phyloP scores from a whole-genome alignment of 805 yeast genomes.

The Wickerhamiella sorbophila region DNA sequence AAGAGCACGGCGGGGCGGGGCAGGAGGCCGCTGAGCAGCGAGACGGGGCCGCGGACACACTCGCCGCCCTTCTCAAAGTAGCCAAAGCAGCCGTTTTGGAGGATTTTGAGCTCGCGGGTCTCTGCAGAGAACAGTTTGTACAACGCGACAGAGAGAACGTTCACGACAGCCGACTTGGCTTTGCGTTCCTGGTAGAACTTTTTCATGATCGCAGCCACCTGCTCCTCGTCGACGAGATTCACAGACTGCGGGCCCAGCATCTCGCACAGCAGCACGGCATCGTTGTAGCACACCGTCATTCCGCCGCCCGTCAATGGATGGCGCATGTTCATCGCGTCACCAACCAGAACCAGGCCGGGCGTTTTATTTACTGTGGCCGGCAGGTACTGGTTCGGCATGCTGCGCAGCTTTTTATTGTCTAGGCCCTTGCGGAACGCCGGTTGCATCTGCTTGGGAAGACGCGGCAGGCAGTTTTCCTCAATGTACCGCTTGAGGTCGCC shows the following conservation, averaged over 20 bases:
- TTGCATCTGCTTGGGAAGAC: slow-evolving; percentile 46
- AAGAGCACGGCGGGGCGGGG: slow-evolving; percentile 65
- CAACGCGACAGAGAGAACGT: slow-evolving; percentile 80
- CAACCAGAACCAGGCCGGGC: slow-evolving; percentile 69
- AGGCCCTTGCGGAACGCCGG: slow-evolving; percentile 62
- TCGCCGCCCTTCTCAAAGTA: slow-evolving; percentile 79
- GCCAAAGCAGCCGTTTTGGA: slow-evolving; percentile 79
- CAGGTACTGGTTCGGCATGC: slow-evolving; percentile 90
- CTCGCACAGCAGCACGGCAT: slow-evolving; percentile 54
- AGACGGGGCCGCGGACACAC: slow-evolving; percentile 64
- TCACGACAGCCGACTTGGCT: slow-evolving; percentile 65
- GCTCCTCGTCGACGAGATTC: slow-evolving; percentile 42
- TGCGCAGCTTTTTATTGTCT: slow-evolving; percentile 42
- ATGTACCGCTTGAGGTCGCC: slow-evolving; percentile 51
- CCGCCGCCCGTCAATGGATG: slow-evolving; percentile 99
- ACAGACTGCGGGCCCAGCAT: slow-evolving; percentile 42
- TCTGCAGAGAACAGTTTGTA: slow-evolving; percentile 87
- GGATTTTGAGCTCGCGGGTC: slow-evolving; percentile 41
- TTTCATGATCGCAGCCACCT: slow-evolving; percentile 41
- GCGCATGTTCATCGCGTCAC: slow-evolving; percentile 94
- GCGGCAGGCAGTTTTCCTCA: slow-evolving; percentile 43
- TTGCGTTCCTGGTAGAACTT: slow-evolving; percentile 71
- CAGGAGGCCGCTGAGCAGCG: slow-evolving; percentile 65
- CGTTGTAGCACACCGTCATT: slow-evolving; percentile 93
- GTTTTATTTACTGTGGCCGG: slow-evolving; percentile 56